These are phyloP conservation scores for Geranium incanum DNA, from an alignment of 441 rosid species.

Conservation along the genomic window DNA sequence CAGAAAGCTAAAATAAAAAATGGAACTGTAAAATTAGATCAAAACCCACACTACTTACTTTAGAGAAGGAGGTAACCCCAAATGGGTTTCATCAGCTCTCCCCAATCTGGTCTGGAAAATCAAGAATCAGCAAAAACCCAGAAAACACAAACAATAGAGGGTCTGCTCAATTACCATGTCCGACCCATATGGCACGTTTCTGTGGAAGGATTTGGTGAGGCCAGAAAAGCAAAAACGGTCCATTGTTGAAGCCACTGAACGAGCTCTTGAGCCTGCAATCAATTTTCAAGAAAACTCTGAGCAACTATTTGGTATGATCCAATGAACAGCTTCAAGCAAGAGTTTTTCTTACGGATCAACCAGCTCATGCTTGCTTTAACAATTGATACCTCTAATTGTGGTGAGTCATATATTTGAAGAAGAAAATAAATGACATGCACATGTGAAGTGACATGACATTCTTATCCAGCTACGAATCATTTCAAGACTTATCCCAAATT, in stretches of 20 bases:
- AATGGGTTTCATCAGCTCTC: constrained; percentile 17
- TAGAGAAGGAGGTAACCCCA: constrained; percentile 14
- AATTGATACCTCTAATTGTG: constrained; percentile 1
- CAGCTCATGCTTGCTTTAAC: constrained; percentile 22
- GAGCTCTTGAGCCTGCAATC: constrained; percentile 21
- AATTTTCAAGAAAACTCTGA: background rate
- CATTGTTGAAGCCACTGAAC: constrained; percentile 18
- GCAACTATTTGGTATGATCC: background rate
- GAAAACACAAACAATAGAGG: background rate
- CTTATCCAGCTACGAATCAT: background rate
- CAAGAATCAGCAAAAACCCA: background rate
- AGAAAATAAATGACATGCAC: background rate
- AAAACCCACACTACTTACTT: constrained; percentile 12
- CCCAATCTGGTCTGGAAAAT: constrained; percentile 17
- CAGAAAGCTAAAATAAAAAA: background rate
- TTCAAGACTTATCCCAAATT: background rate
- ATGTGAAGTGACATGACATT: background rate
- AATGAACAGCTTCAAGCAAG: background rate
- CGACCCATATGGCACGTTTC: constrained; percentile 17
- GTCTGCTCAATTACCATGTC: constrained; percentile 10
- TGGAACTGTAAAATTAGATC: background rate
- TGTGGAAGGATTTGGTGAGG: background rate
- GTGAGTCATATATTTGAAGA: background rate
- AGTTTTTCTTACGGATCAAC: constrained; percentile 23
- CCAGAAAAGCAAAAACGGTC: constrained; percentile 7